Conservation (phyloP, 805 yeast species). For the Metschnikowia continentalis region DNA sequence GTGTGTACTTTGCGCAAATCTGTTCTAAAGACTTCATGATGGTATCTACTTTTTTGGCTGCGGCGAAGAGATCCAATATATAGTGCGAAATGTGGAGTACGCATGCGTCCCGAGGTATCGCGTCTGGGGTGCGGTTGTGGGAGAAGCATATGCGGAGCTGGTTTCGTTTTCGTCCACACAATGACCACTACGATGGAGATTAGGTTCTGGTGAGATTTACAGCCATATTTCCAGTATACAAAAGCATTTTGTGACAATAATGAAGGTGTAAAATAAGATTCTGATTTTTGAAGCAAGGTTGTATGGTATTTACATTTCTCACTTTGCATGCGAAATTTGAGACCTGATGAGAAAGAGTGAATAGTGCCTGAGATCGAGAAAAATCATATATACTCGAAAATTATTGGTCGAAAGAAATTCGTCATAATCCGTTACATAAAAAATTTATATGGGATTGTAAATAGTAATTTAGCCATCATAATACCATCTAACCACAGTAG, state of each 20-base stretch:
- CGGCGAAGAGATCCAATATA: background rate
- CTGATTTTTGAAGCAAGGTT: background rate
- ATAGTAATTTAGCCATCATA: too few species aligned
- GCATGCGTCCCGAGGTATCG: background rate
- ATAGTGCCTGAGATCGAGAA: too few species aligned
- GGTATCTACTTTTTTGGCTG: background rate
- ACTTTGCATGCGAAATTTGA: background rate
- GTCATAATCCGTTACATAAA: too few species aligned
- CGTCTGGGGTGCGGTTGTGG: background rate
- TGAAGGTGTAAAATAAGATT: background rate
- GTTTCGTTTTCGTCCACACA: too few species aligned
- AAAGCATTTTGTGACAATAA: background rate
- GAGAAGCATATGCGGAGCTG: background rate
- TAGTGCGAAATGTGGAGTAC: conserved; percentile 1
- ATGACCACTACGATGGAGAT: background rate
- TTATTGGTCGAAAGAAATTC: too few species aligned
- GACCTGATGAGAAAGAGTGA: background rate
- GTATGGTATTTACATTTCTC: background rate
- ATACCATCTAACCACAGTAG: too few species aligned
- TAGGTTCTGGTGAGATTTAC: too few species aligned
- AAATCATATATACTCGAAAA: too few species aligned
- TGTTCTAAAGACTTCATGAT: conserved; percentile 4
- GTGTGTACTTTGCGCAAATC: conserved; percentile 7
- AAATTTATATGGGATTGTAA: too few species aligned
- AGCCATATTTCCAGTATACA: background rate